Evolutionary conservation across 2,329 filamentous ascomycete genomes (phyloP).

Genomic region (Meredithiella fracta): DNA sequence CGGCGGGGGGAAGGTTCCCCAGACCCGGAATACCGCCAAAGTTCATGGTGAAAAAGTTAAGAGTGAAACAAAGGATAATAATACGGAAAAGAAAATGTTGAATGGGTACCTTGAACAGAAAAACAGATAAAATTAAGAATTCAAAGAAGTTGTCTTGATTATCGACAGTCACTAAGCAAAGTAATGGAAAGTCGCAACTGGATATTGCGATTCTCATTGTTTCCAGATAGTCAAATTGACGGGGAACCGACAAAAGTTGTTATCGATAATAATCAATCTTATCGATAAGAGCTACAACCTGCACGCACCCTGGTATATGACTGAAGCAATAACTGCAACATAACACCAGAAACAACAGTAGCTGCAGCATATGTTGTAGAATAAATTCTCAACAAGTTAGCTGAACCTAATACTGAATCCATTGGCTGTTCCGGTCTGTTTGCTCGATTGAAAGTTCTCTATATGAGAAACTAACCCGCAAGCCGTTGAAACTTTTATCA

Average conservation of each 20-base stretch:
- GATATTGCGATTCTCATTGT: conserved; percentile 1
- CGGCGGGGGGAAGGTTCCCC: conserved; percentile 1
- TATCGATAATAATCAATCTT: conserved; percentile 11
- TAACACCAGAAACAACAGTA: neutral
- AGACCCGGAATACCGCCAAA: conserved; percentile 10
- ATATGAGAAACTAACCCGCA: neutral
- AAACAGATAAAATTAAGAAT: neutral
- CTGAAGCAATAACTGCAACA: neutral
- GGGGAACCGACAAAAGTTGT: conserved; percentile 9
- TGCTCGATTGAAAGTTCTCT: neutral
- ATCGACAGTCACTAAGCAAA: neutral
- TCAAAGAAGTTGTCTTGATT: neutral
- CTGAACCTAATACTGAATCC: neutral
- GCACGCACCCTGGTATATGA: neutral
- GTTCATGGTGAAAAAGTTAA: neutral
- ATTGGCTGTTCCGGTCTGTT: neutral
- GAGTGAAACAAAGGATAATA: neutral
- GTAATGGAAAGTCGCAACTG: neutral
- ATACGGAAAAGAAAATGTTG: neutral
- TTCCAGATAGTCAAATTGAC: neutral
- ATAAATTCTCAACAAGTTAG: conserved; percentile 1
- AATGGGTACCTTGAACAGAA: too few relatives aligned
- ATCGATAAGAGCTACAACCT: conserved; percentile 8
- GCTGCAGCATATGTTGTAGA: neutral
- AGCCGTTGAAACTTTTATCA: too few relatives aligned